Conservation (phyloP, 108 stramenopile species). For the Schizochytrium sp. region DNA sequence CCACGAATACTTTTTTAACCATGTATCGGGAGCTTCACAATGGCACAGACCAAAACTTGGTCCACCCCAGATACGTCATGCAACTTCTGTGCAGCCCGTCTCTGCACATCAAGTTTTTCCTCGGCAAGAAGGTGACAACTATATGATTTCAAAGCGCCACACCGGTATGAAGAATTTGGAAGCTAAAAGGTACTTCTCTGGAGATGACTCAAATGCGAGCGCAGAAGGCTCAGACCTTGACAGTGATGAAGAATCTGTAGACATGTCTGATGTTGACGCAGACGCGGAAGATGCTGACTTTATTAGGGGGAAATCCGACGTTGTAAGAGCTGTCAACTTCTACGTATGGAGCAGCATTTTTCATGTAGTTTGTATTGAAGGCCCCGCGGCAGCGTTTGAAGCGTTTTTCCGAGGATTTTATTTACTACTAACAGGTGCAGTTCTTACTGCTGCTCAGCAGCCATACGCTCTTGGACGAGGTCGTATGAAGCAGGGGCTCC, state of each 20-base stretch:
- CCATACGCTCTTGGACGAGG: slow-evolving; percentile 2
- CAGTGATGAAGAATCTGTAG: neutral
- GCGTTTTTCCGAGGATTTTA: slow-evolving; percentile 46
- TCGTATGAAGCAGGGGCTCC: neutral
- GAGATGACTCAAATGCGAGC: neutral
- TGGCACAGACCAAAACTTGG: neutral
- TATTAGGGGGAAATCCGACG: slow-evolving; percentile 26
- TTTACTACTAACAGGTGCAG: neutral
- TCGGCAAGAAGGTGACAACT: neutral
- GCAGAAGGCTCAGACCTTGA: neutral
- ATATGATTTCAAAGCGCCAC: too few species aligned
- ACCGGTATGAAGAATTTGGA: too few species aligned
- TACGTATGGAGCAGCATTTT: slow-evolving; percentile 53
- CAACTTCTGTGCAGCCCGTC: neutral
- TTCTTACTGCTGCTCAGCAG: neutral
- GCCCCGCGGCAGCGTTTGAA: slow-evolving; percentile 15
- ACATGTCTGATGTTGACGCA: slow-evolving; percentile 1
- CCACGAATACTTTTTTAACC: slow-evolving; percentile 40
- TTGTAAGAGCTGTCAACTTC: slow-evolving; percentile 2
- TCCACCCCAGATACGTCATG: neutral
- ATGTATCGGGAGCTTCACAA: slow-evolving; percentile 33
- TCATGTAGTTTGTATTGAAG: slow-evolving; percentile 48
- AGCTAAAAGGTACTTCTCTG: neutral
- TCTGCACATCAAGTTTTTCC: neutral
- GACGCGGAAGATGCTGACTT: neutral